Conservation (phyloP, 2,329 filamentous ascomycete genomes). For the Stemphylium beticola region DNA sequence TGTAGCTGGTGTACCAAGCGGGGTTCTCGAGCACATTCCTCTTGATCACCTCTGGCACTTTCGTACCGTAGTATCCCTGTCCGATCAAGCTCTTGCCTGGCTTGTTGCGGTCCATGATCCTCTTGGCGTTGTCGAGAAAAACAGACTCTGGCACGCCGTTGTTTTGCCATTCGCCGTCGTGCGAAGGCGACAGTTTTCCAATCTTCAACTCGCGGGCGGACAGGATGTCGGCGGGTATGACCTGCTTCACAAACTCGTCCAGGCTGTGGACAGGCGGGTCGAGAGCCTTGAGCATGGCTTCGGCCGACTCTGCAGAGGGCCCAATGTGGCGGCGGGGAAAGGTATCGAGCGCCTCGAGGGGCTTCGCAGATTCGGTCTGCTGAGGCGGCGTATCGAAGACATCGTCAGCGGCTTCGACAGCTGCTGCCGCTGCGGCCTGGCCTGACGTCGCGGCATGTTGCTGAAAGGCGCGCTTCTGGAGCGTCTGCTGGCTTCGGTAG, state of each 20-base stretch:
- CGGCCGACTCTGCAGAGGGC: conserved; percentile 71
- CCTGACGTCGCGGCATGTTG: conserved; percentile 25
- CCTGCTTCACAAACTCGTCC: conserved; percentile 83
- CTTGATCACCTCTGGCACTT: conserved; percentile 87
- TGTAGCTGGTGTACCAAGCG: conserved; percentile 98
- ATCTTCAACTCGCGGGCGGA: conserved; percentile 69
- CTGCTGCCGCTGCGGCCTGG: conserved; percentile 22
- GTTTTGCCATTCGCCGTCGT: conserved; percentile 49
- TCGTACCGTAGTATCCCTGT: conserved; percentile 85
- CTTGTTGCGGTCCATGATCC: conserved; percentile 67
- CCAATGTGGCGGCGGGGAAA: conserved; percentile 89
- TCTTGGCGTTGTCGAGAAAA: conserved; percentile 60
- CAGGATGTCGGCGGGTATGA: conserved; percentile 80
- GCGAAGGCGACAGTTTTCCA: conserved; percentile 45
- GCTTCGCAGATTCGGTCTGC: conserved; percentile 22
- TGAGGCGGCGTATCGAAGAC: conserved; percentile 36
- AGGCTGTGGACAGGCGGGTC: conserved; percentile 75
- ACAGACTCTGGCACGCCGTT: conserved; percentile 62
- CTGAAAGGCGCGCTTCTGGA: conserved; percentile 33
- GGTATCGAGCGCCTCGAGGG: conserved; percentile 61
- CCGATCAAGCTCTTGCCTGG: conserved; percentile 76
- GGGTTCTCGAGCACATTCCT: conserved; percentile 91
- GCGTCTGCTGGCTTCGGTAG: conserved; percentile 21
- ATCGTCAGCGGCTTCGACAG: conserved; percentile 36
- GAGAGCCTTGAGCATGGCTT: conserved; percentile 80